phyloP scores from a whole-genome alignment of 345 rosid species.

The Cardamine resedifolia region DNA sequence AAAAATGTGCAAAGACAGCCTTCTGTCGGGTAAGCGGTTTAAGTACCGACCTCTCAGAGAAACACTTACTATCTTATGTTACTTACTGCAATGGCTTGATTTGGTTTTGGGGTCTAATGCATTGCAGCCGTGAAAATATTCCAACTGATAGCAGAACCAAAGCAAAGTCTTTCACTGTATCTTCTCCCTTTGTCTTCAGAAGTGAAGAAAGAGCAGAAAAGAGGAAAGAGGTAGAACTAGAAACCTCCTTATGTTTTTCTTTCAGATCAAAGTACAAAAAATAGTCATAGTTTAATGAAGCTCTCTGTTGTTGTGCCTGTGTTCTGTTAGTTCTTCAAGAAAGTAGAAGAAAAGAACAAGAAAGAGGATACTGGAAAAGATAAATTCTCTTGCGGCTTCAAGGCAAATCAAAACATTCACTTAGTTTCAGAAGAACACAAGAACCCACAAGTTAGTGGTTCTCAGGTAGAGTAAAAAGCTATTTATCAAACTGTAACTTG shows the following conservation, averaged over 20 bases:
- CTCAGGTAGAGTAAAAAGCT: constrained; percentile 1
- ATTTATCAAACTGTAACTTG: constrained; percentile 5
- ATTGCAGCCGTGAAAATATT: constrained; percentile 46
- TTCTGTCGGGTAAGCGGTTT: constrained; percentile 42
- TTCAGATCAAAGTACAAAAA: background rate
- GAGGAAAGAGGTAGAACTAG: constrained; percentile 70
- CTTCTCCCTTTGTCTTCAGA: constrained; percentile 69
- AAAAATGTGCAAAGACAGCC: constrained; percentile 36
- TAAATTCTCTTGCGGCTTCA: constrained; percentile 39
- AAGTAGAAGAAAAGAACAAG: constrained; percentile 58
- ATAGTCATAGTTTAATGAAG: background rate
- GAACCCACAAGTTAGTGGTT: constrained; percentile 14
- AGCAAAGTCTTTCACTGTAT: constrained; percentile 43
- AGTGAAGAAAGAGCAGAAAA: constrained; percentile 82
- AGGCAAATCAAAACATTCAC: constrained; percentile 37
- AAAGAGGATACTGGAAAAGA: constrained; percentile 43
- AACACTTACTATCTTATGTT: background rate
- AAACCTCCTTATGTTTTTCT: constrained; percentile 2
- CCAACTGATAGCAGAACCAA: constrained; percentile 45
- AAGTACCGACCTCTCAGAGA: background rate
- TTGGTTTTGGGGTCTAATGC: constrained; percentile 11
- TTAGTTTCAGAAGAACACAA: constrained; percentile 9
- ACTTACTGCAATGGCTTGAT: background rate
- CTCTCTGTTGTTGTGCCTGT: constrained; percentile 17
- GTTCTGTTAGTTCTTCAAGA: constrained; percentile 57